Conservation (phyloP, 257 asterid genomes). For the Penstemon newberryi region DNA sequence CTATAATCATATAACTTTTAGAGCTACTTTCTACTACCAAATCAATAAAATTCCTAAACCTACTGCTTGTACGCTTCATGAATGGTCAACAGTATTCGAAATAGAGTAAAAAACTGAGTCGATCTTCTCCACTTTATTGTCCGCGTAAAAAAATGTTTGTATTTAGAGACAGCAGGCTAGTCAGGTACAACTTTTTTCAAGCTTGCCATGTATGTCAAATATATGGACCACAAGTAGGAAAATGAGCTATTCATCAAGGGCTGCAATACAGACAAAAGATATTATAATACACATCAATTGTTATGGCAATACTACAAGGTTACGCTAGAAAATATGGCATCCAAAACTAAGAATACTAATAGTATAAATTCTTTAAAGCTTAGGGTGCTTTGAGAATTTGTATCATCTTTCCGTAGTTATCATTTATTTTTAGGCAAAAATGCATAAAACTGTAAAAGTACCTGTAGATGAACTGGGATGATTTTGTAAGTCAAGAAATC, state of each 20-base stretch:
- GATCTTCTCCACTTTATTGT: constrained; percentile 7
- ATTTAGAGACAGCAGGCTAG: constrained; percentile 28
- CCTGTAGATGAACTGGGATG: constrained; percentile 88
- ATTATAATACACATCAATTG: constrained; percentile 3
- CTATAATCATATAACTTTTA: too few species aligned
- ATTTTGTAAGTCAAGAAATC: constrained; percentile 80
- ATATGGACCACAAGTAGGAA: constrained; percentile 79
- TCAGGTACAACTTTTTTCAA: constrained; percentile 53
- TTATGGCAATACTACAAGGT: not conserved
- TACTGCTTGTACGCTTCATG: not conserved
- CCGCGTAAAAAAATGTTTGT: not conserved
- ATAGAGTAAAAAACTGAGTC: not conserved
- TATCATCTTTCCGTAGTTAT: not conserved
- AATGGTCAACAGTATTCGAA: constrained; percentile 8
- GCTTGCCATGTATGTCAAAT: constrained; percentile 92
- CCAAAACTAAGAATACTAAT: not conserved
- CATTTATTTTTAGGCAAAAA: constrained; percentile 3
- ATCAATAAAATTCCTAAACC: not conserved
- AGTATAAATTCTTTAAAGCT: not conserved
- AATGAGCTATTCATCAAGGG: constrained; percentile 80
- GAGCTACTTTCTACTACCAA: too few species aligned
- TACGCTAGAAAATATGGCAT: not conserved
- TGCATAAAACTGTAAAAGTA: constrained; percentile 23
- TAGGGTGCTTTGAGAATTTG: not conserved
- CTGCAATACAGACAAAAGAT: constrained; percentile 40